phyloP scores from a whole-genome alignment of 768 basidiomycete genomes.

The Lentinula edodes region DNA sequence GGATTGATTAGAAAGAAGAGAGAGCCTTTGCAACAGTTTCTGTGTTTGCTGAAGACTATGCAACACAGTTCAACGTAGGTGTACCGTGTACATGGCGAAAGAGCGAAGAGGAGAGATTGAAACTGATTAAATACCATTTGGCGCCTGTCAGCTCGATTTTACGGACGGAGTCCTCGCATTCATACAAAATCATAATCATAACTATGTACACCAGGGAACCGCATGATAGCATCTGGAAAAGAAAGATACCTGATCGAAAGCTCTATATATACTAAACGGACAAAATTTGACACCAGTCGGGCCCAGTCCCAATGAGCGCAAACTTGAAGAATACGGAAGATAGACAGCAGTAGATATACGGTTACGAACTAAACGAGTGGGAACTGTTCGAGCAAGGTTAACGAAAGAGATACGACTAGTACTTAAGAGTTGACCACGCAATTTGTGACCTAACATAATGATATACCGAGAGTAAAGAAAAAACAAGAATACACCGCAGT shows the following conservation, averaged over 20 bases:
- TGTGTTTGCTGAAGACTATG: too few relatives aligned
- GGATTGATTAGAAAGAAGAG: too few relatives aligned
- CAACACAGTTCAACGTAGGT: too few relatives aligned
- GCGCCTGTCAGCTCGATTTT: too few relatives aligned
- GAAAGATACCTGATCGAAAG: not conserved
- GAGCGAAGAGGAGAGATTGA: not conserved
- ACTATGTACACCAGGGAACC: not conserved
- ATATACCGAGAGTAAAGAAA: not conserved
- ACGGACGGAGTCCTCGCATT: not conserved
- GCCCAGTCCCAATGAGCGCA: not conserved
- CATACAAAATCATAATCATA: constrained; percentile 1
- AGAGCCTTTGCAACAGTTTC: too few relatives aligned
- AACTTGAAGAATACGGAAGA: not conserved
- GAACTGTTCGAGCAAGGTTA: constrained; percentile 5
- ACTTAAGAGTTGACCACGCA: constrained; percentile 1
- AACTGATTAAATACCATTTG: too few relatives aligned
- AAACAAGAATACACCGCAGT: constrained; percentile 7
- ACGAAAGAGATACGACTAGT: constrained; percentile 11
- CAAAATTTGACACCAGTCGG: not conserved
- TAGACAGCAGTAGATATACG: constrained; percentile 10
- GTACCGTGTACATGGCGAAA: not conserved
- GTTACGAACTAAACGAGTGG: constrained; percentile 8
- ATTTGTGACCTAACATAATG: not conserved
- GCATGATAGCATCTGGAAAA: not conserved
- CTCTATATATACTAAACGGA: not conserved